Evolutionary conservation across 495 filamentous ascomycete genomes (phyloP).

Genomic region (Trichocladium antarcticum): DNA sequence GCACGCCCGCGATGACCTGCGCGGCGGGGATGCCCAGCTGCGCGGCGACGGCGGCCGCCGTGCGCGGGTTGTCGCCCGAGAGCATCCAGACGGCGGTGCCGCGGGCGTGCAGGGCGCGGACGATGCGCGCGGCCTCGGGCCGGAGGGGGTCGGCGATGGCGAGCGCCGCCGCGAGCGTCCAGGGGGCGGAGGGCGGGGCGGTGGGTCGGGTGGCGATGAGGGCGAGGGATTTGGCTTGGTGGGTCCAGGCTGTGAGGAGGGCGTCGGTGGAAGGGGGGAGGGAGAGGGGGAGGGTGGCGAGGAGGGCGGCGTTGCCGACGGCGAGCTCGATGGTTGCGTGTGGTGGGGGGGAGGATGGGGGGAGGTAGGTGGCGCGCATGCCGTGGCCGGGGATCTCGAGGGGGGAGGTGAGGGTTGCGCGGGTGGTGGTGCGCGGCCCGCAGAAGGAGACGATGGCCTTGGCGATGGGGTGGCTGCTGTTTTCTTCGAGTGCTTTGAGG

Average conservation of each 20-base stretch:
- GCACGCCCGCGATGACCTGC: conserved; percentile 78
- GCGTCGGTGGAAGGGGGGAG: conserved; percentile 26
- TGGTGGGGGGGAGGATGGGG: conserved; percentile 13
- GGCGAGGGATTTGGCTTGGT: conserved; percentile 60
- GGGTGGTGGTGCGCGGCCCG: conserved; percentile 18
- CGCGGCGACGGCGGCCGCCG: conserved; percentile 63
- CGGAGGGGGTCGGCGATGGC: conserved; percentile 66
- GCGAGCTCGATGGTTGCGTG: conserved; percentile 49
- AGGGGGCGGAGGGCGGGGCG: conserved; percentile 10
- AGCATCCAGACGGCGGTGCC: conserved; percentile 80
- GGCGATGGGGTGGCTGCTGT: conserved; percentile 78
- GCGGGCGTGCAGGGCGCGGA: conserved; percentile 53
- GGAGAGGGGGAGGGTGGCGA: conserved; percentile 38
- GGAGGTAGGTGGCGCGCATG: conserved; percentile 55
- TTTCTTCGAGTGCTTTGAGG: conserved; percentile 61
- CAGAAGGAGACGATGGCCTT: conserved; percentile 69
- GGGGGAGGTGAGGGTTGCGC: conserved; percentile 37
- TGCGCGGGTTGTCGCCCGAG: conserved; percentile 70
- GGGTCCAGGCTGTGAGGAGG: conserved; percentile 54
- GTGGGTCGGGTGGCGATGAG: conserved; percentile 45
- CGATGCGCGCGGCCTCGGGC: conserved; percentile 55
- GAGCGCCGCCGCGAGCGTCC: conserved; percentile 40
- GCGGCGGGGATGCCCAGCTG: conserved; percentile 60
- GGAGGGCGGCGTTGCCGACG: conserved; percentile 74
- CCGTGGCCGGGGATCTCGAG: conserved; percentile 76